These are phyloP conservation scores for Serendipita sp. DNA, from an alignment of 768 basidiomycete species.

Conservation along the genomic window DNA sequence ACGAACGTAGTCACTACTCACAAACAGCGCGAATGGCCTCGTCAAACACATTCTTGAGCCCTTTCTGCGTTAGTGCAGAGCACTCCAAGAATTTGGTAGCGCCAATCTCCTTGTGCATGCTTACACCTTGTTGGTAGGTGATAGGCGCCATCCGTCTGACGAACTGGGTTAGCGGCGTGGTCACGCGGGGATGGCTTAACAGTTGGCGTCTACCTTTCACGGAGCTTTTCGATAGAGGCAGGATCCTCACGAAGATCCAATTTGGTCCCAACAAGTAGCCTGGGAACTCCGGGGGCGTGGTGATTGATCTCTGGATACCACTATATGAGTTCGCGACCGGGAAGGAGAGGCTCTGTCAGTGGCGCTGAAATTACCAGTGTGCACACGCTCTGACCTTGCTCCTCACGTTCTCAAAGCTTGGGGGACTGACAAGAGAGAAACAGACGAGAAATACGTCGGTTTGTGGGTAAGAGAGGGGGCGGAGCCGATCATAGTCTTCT, in stretches of 20 bases:
- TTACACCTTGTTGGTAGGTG: constrained; percentile 75
- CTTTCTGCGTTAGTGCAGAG: constrained; percentile 93
- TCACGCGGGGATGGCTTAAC: background rate
- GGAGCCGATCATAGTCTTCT: constrained; percentile 96
- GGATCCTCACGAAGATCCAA: constrained; percentile 94
- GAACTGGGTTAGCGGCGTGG: background rate
- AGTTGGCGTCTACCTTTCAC: constrained; percentile 46
- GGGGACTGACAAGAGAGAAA: constrained; percentile 94
- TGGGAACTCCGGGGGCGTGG: constrained; percentile 86
- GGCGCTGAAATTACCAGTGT: constrained; percentile 7
- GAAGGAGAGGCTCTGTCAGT: constrained; percentile 6
- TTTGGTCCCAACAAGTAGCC: constrained; percentile 92
- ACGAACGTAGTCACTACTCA: constrained; percentile 35
- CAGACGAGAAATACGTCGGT: constrained; percentile 99
- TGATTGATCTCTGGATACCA: constrained; percentile 97
- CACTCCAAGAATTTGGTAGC: constrained; percentile 95
- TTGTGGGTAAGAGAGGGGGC: constrained; percentile 96
- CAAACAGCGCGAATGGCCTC: constrained; percentile 94
- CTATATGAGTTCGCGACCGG: constrained; percentile 22
- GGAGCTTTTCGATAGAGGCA: constrained; percentile 77
- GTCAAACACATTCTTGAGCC: constrained; percentile 96
- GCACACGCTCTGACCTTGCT: constrained; percentile 57
- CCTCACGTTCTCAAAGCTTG: constrained; percentile 95
- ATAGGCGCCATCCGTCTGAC: constrained; percentile 89
- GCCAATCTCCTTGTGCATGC: constrained; percentile 84